A percentile compares a stretch with the other conserved stretches of the same genome.
phyloP scores from a whole-genome alignment of 352 stramenopile genomes.

The Plasmopara halstedii region DNA sequence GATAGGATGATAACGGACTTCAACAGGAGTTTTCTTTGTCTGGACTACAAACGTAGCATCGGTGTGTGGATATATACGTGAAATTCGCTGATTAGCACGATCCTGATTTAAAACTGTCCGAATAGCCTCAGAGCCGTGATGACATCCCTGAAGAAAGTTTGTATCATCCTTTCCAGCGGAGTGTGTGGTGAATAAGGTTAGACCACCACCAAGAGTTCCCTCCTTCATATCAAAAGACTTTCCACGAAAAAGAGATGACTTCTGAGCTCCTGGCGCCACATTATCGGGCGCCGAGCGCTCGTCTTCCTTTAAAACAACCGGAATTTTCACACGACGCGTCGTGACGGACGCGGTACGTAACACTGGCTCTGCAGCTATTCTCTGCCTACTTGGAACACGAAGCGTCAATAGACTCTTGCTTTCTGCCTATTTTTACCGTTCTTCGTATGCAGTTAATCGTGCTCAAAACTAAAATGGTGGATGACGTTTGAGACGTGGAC shows the following conservation, averaged over 20 bases:
- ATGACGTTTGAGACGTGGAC: neutral
- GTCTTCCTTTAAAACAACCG: conserved; percentile 21
- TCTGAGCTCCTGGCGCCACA: conserved; percentile 18
- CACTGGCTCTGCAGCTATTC: conserved; percentile 11
- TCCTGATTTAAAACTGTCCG: conserved; percentile 43
- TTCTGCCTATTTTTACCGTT: conserved; percentile 1
- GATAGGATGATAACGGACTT: conserved; percentile 70
- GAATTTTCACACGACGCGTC: conserved; percentile 4
- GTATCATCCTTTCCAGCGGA: conserved; percentile 4
- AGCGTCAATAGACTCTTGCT: conserved; percentile 10
- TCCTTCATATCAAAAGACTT: conserved; percentile 13
- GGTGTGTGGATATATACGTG: conserved; percentile 63
- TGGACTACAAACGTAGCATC: conserved; percentile 62
- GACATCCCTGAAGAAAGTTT: conserved; percentile 6
- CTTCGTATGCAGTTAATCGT: conserved; percentile 12
- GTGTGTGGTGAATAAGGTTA: conserved; percentile 8
- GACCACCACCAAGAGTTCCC: neutral
- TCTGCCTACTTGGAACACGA: conserved; percentile 25
- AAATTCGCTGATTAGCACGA: conserved; percentile 55
- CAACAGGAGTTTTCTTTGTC: conserved; percentile 68
- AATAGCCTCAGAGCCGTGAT: conserved; percentile 20
- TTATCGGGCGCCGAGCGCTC: conserved; percentile 26
- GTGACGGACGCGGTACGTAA: conserved; percentile 19
- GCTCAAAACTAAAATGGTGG: neutral
- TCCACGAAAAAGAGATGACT: conserved; percentile 22